phyloP scores from a whole-genome alignment of 2,329 filamentous ascomycete genomes.

The Neurospora sp. region DNA sequence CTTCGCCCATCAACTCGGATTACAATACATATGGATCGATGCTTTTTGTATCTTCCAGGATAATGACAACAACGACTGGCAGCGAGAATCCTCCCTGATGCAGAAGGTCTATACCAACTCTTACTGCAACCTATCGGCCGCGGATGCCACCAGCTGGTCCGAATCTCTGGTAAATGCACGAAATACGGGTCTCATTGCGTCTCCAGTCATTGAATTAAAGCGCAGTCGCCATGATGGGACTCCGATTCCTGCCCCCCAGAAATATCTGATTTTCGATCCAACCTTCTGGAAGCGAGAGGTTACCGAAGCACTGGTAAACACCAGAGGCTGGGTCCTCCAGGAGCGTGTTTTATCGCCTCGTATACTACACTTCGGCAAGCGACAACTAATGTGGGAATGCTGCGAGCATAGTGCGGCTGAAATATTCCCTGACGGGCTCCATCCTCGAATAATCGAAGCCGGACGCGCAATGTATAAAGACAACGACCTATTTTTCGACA shows the following conservation, averaged over 20 bases:
- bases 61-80: conserved; percentile 12
- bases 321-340: conserved; percentile 4
- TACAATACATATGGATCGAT: conserved; percentile 10
- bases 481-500: not conserved
- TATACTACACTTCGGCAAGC: conserved; percentile 6
- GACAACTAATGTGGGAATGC: conserved; percentile 6
- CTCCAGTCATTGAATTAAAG: not conserved
- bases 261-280: not conserved
- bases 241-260: not conserved
- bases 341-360: conserved; percentile 5
- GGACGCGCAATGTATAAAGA: not conserved
- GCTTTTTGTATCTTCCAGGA: conserved; percentile 3
- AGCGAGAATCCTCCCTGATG: conserved; percentile 11
- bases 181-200: not conserved
- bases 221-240: not conserved
- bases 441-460: not conserved
- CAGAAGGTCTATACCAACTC: conserved; percentile 13
- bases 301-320: conserved; percentile 3
- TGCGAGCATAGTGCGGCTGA: conserved; percentile 3
- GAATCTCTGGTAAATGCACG: conserved; percentile 4
- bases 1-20: not conserved
- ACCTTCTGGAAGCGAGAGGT: not conserved
- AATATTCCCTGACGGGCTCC: conserved; percentile 1
- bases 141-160: conserved; percentile 6
- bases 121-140: conserved; percentile 14